Evolutionary conservation across 805 yeast species (phyloP), one percentile per base, ranked within the genome.

Genomic region (Ogataea glucozyma): DNA sequence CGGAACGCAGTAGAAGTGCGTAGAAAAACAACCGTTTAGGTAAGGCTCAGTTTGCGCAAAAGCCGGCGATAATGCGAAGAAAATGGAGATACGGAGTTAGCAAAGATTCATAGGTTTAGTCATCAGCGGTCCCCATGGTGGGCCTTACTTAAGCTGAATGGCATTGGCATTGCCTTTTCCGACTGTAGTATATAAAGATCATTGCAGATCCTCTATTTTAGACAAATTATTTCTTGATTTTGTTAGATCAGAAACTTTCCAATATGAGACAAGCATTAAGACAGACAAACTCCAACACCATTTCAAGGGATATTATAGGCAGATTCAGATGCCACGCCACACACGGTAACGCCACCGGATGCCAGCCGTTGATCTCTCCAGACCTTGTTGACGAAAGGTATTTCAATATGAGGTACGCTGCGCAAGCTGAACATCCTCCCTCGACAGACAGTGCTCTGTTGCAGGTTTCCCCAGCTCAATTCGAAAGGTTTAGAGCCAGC

Each of bases 401-500:
- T n/a, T 49, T 38, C 39, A 43, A 38, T 23, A 38, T 38, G 18
- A n/a, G 30, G 4, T 26, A 22, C 17, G 22, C 39, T 11, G 8
- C 20, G 6, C 22, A 41, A n/a, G 18, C 31, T 7, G 32, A 12
- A 11, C 39, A 14, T 8, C 11, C 22, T 26, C 36, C 6, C 13
- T 14, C 36, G 14, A 6, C 39, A 5, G 35, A 31, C n/a, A 21
- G 38, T 6, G 24, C 43, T 5, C 18, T 21, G 14, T 17, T 17
- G 1, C 29, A 13, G 10, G 42, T 54, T 1, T 57, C 62, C 6
- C 45, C 43, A 3, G 62, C 62, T 6, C 58, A 57, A 26, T 29
- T 49, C n/a, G 59, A 58, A 37, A 45, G 62, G 12, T 46, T 48
- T 38, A 54, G 47, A 24, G 33, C 40, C 18, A 54, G 43, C 39